Evolutionary conservation across 2,329 filamentous ascomycete genomes (phyloP).

Genomic region (Pseudocercospora crystallina): DNA sequence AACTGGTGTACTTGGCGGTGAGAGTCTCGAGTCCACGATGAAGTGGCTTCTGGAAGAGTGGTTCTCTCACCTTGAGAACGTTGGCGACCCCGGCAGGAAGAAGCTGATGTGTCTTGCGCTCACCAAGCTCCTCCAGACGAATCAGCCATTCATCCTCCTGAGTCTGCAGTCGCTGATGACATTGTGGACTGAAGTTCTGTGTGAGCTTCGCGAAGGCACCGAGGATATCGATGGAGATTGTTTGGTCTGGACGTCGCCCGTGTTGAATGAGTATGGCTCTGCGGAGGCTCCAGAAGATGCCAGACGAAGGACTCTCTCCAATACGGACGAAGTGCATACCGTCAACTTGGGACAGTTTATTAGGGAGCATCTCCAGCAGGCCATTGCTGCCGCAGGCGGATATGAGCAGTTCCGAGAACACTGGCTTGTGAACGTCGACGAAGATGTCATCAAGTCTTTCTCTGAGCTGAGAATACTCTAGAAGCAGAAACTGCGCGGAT

Average conservation of each 20-base stretch:
- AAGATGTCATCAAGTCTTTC: conserved; percentile 68
- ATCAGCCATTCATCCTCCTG: conserved; percentile 45
- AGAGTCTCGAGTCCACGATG: conserved; percentile 38
- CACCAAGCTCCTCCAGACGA: conserved; percentile 68
- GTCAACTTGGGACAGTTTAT: conserved; percentile 66
- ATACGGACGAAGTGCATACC: conserved; percentile 66
- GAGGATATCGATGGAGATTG: conserved; percentile 35
- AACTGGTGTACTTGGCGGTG: conserved; percentile 10
- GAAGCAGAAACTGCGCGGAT: not conserved
- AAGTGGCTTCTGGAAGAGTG: conserved; percentile 56
- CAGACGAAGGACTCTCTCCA: conserved; percentile 51
- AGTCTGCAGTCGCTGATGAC: conserved; percentile 69
- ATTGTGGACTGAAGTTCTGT: conserved; percentile 71
- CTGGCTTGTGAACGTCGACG: conserved; percentile 74
- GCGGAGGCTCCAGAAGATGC: conserved; percentile 47
- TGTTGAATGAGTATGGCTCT: conserved; percentile 11
- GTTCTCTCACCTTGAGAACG: conserved; percentile 69
- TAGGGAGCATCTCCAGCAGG: conserved; percentile 58
- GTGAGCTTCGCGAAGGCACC: conserved; percentile 60
- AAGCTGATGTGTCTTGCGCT: conserved; percentile 74
- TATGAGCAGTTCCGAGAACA: conserved; percentile 65
- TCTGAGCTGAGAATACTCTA: conserved; percentile 39
- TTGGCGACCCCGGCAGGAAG: conserved; percentile 63
- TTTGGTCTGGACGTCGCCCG: conserved; percentile 39
- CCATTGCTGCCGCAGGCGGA: conserved; percentile 63